Evolutionary conservation across 1,139 yeast species (phyloP).

Genomic region (Starmera stellimalicola): DNA sequence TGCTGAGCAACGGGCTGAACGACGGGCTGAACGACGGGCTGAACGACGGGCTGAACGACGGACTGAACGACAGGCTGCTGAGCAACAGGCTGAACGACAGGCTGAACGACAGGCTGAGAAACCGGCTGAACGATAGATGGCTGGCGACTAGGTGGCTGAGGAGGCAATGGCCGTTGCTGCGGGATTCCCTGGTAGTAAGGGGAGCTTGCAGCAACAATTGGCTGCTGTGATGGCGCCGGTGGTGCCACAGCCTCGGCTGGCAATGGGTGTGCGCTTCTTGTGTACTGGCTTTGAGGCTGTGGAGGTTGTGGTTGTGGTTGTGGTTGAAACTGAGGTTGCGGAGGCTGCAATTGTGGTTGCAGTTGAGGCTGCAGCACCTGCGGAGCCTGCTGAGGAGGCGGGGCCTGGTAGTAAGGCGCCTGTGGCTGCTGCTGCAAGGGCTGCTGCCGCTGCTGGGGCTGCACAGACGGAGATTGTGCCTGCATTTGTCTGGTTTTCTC

Average conservation of each 20-base stretch:
- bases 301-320: slow-evolving; percentile 2
- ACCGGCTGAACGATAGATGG: too few relatives aligned
- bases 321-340: neutral
- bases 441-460: slow-evolving; percentile 5
- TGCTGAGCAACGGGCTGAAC: slow-evolving; percentile 4
- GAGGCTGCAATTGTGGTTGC: slow-evolving; percentile 6
- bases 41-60: too few relatives aligned
- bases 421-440: slow-evolving; percentile 6
- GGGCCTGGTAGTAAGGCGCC: slow-evolving; percentile 4
- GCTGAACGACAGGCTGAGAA: too few relatives aligned
- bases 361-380: slow-evolving; percentile 6
- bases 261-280: slow-evolving; percentile 1
- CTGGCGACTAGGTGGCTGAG: neutral
- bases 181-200: too few relatives aligned
- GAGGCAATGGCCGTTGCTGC: slow-evolving; percentile 1
- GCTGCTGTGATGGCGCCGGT: too few relatives aligned
- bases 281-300: slow-evolving; percentile 4
- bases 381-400: slow-evolving; percentile 5
- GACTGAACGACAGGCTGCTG: too few relatives aligned
- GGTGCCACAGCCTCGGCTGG: neutral
- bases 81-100: too few relatives aligned
- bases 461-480: slow-evolving; percentile 5
- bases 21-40: neutral
- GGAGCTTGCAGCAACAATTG: too few relatives aligned
- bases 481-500: slow-evolving; percentile 11